Evolutionary conservation across 306 rosid species (phyloP).

Genomic region (Malus sieversii): DNA sequence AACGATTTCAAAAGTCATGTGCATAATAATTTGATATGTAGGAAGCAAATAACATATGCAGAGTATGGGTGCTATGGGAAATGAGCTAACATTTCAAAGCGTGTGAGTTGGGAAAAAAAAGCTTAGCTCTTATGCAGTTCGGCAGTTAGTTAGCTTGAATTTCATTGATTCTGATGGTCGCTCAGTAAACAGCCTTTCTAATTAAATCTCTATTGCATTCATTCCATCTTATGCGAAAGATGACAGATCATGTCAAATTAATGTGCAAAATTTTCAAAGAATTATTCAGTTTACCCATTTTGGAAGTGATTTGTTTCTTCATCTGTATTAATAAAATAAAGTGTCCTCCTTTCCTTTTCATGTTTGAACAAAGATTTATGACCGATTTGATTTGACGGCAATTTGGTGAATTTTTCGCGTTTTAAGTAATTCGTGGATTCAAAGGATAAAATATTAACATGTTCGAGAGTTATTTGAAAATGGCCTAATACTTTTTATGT

Average conservation of each 20-base stretch:
- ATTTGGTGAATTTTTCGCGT: too few species aligned
- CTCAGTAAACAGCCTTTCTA: slow-evolving; percentile 26
- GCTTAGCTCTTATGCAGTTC: slow-evolving; percentile 10
- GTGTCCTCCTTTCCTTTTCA: too few species aligned
- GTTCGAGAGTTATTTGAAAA: too few species aligned
- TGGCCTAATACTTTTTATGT: too few species aligned
- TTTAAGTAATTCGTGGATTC: too few species aligned
- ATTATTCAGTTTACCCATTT: background rate
- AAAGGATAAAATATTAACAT: too few species aligned
- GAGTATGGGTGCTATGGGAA: slow-evolving; percentile 49
- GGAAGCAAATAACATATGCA: slow-evolving; percentile 36
- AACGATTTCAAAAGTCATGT: too few species aligned
- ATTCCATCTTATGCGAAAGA: background rate
- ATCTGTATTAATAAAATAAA: too few species aligned
- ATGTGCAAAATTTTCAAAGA: background rate
- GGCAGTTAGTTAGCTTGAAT: slow-evolving; percentile 11
- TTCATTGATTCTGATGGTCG: slow-evolving; percentile 60
- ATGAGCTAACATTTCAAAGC: slow-evolving; percentile 28
- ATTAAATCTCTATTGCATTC: background rate
- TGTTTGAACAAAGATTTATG: too few species aligned
- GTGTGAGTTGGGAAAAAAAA: slow-evolving; percentile 52
- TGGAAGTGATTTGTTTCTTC: background rate
- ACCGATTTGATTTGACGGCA: too few species aligned
- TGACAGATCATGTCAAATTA: background rate
- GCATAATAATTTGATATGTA: background rate